Percentiles rank a stretch among this genome's conserved stretches.
phyloP scores from a whole-genome alignment of 129 eudicot species.

The Helichrysum umbraculigerum region DNA sequence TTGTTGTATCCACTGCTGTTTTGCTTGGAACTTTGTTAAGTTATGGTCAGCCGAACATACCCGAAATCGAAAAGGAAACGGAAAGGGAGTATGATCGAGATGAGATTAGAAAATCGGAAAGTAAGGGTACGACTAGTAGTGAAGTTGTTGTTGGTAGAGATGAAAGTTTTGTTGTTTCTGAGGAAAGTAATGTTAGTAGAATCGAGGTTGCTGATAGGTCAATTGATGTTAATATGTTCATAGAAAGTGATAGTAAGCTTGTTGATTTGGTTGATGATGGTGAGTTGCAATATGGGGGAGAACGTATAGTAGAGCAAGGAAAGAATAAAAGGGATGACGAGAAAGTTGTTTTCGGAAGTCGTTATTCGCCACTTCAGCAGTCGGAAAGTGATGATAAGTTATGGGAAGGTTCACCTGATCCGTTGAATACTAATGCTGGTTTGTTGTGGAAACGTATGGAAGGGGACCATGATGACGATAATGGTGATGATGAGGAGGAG shows the following conservation, averaged over 20 bases:
- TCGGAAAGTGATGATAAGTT: conserved; percentile 43
- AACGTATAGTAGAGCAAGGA: conserved; percentile 17
- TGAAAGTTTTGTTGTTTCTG: conserved; percentile 30
- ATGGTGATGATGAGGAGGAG: conserved; percentile 20
- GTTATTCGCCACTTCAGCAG: conserved; percentile 44
- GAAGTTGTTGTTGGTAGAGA: conserved; percentile 41
- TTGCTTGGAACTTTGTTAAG: conserved; percentile 91
- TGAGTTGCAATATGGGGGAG: conserved; percentile 9
- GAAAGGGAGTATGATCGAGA: conserved; percentile 42
- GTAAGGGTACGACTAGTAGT: conserved; percentile 31
- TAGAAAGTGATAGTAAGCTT: background rate
- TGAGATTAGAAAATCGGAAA: conserved; percentile 36
- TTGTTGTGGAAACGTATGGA: conserved; percentile 62
- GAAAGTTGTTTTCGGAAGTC: conserved; percentile 40
- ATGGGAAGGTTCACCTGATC: conserved; percentile 59
- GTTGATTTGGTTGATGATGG: conserved; percentile 31
- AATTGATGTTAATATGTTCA: conserved; percentile 22
- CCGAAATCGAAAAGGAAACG: conserved; percentile 35
- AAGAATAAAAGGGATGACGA: conserved; percentile 38
- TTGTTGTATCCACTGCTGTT: conserved; percentile 86
- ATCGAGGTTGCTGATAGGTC: conserved; percentile 29
- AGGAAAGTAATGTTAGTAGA: conserved; percentile 34
- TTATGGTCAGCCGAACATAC: conserved; percentile 75
- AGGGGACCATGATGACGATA: conserved; percentile 38
- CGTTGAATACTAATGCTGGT: conserved; percentile 47